phyloP scores from a whole-genome alignment of 78 protist genomes.

The Dictyostelium capitatum region DNA sequence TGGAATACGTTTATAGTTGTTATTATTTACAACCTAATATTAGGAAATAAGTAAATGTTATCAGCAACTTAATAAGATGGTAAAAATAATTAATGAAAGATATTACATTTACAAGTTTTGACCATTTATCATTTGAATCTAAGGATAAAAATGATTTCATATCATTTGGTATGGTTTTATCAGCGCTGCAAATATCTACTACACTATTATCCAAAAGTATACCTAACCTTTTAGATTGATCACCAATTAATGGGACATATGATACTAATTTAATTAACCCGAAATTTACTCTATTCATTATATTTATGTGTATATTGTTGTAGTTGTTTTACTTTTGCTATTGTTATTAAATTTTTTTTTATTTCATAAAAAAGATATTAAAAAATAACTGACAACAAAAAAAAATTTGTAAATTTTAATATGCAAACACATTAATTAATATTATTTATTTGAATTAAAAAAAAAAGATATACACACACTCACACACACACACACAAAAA shows the following conservation, averaged over 20 bases:
- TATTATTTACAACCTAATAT: not conserved
- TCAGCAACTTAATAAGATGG: not conserved
- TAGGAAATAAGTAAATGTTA: not conserved
- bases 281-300: constrained; percentile 15
- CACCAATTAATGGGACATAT: constrained; percentile 15
- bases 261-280: constrained; percentile 59
- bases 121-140: not conserved
- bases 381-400: too few species aligned
- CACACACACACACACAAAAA: too few species aligned
- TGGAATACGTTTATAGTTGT: not conserved
- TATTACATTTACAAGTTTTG: constrained; percentile 30
- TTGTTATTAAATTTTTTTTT: too few species aligned
- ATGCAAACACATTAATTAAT: too few species aligned
- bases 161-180: constrained; percentile 36
- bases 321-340: too few species aligned
- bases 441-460: too few species aligned
- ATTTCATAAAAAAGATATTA: too few species aligned
- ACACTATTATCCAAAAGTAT: constrained; percentile 54
- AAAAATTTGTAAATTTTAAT: too few species aligned
- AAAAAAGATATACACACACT: too few species aligned
- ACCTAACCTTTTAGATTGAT: constrained; percentile 36
- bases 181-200: constrained; percentile 18
- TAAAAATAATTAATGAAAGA: too few species aligned
- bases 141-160: constrained; percentile 45
- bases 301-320: not conserved